A percentile compares a stretch with the other conserved stretches of the same genome.
phyloP scores from a whole-genome alignment of 306 rosid species.

The Vigna reflexopilosa region DNA sequence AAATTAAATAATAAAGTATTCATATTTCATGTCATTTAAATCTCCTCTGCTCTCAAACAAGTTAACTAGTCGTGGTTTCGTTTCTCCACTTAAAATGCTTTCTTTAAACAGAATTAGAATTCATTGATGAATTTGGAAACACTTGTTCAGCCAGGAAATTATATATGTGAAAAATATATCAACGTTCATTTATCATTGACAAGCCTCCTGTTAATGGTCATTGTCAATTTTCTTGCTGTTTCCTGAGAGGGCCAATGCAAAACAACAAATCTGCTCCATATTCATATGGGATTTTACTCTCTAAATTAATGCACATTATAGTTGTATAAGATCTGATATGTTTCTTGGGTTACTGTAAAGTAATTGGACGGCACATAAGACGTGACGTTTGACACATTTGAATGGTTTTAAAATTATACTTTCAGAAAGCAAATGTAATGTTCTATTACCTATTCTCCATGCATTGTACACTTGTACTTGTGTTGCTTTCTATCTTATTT shows the following conservation, averaged over 20 bases:
- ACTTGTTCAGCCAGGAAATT: not conserved
- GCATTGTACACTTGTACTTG: not conserved
- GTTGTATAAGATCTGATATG: not conserved
- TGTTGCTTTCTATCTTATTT: not conserved
- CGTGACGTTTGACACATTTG: conserved; percentile 1
- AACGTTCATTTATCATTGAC: not conserved
- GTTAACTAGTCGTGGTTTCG: not conserved
- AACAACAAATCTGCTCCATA: not conserved
- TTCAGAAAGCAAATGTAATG: not conserved
- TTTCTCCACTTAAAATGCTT: not conserved
- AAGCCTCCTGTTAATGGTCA: conserved; percentile 14
- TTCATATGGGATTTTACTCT: conserved; percentile 3
- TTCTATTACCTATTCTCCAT: not conserved
- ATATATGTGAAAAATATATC: not conserved
- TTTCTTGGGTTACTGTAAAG: not conserved
- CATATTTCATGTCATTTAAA: too few species aligned
- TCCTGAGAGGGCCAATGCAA: not conserved
- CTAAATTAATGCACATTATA: not conserved
- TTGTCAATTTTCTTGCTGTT: conserved; percentile 7
- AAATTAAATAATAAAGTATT: too few species aligned
- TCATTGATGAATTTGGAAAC: not conserved
- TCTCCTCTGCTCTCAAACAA: too few species aligned
- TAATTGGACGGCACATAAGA: not conserved
- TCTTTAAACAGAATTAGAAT: not conserved
- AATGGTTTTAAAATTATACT: not conserved